Conservation (phyloP, 306 rosid genomes). For the Fragaria nilgerrensis region DNA sequence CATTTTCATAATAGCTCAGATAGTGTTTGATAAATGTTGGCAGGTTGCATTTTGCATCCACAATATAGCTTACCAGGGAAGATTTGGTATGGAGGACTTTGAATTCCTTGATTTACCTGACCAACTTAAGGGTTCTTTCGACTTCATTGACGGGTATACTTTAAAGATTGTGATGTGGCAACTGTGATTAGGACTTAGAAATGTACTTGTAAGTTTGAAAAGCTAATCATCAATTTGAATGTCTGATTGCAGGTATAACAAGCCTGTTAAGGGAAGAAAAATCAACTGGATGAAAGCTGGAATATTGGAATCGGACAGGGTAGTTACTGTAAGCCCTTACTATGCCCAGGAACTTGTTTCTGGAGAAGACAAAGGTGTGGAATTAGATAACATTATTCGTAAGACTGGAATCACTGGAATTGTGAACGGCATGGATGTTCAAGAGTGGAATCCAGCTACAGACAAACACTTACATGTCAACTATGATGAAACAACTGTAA, state of each 20-base stretch:
- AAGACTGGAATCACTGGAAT: constrained; percentile 36
- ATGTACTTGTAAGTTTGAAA: background rate
- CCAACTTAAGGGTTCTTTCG: constrained; percentile 41
- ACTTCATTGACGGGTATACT: constrained; percentile 44
- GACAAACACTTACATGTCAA: constrained; percentile 34
- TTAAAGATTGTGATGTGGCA: background rate
- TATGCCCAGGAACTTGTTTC: constrained; percentile 48
- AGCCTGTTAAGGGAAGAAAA: constrained; percentile 49
- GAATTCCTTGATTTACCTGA: constrained; percentile 37
- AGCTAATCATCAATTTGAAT: background rate
- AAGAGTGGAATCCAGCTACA: constrained; percentile 50
- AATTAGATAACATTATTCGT: constrained; percentile 37
- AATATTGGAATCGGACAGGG: constrained; percentile 38
- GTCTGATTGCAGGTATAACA: constrained; percentile 30
- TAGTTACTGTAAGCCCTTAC: constrained; percentile 46
- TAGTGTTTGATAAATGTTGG: background rate
- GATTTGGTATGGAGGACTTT: constrained; percentile 41
- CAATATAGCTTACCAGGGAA: constrained; percentile 56
- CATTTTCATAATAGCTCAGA: constrained; percentile 10
- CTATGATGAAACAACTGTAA: constrained; percentile 41
- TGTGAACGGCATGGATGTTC: constrained; percentile 50
- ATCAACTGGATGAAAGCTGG: constrained; percentile 56
- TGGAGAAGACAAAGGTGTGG: constrained; percentile 44
- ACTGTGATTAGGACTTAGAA: background rate
- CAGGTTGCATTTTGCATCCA: constrained; percentile 55